These are phyloP conservation scores for Gastrolobium bilobum DNA, from an alignment of 306 rosid genomes.

Conservation along the genomic window DNA sequence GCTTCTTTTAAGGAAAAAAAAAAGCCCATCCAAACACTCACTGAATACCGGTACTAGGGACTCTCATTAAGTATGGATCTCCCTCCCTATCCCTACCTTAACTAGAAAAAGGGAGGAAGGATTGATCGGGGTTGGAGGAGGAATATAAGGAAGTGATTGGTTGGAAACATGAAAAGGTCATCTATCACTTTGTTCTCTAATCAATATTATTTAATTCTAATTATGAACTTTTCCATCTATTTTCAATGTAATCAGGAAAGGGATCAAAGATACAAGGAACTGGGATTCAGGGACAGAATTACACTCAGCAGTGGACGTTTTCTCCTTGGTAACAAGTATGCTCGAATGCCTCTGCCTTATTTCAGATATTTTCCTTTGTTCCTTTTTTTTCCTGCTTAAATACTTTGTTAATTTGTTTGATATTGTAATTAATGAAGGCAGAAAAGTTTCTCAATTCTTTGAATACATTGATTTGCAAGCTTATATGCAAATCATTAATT, in stretches of 20 bases:
- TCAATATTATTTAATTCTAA: constrained; percentile 9
- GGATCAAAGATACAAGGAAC: constrained; percentile 98
- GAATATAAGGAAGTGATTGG: constrained; percentile 29
- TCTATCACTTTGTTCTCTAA: not conserved
- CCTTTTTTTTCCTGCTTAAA: constrained; percentile 30
- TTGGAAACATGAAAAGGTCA: constrained; percentile 32
- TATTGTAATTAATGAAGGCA: constrained; percentile 1
- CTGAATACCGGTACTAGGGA: not conserved
- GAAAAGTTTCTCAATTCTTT: not conserved
- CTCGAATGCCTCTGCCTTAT: constrained; percentile 56
- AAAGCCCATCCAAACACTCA: no score
- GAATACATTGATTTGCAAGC: not conserved
- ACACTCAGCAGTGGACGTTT: constrained; percentile 99
- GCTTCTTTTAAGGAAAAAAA: no score
- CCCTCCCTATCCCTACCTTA: constrained; percentile 16
- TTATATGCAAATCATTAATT: constrained; percentile 6
- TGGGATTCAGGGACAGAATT: constrained; percentile 98
- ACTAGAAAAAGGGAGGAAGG: constrained; percentile 7
- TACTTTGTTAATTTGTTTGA: constrained; percentile 35
- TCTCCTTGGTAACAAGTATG: constrained; percentile 99
- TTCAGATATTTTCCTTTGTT: constrained; percentile 23
- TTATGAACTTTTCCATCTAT: constrained; percentile 37
- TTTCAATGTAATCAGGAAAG: constrained; percentile 71
- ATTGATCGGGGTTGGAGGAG: not conserved
- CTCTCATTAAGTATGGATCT: constrained; percentile 21